These are phyloP conservation scores for Monosporascus sp. DNA, from an alignment of 2,329 filamentous ascomycete species.

Conservation along the genomic window DNA sequence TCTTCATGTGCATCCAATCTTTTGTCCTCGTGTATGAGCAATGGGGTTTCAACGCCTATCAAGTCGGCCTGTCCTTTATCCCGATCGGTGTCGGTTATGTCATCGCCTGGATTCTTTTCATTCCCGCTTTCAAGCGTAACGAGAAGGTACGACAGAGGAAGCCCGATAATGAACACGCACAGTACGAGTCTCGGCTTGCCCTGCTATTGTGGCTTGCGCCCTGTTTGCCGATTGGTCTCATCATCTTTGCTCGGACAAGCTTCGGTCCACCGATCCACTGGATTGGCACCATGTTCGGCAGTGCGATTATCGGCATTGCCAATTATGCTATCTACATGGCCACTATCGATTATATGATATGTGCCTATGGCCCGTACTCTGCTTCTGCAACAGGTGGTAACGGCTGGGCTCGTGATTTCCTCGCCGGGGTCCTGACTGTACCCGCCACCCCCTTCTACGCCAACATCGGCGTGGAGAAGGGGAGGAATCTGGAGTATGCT, in stretches of 20 bases:
- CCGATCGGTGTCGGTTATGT: conserved; percentile 50
- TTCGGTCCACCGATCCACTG: conserved; percentile 49
- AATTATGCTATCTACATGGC: conserved; percentile 63
- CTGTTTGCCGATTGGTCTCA: conserved; percentile 56
- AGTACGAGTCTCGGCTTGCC: conserved; percentile 56
- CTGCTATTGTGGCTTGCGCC: conserved; percentile 56
- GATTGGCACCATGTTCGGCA: conserved; percentile 60
- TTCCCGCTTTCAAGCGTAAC: conserved; percentile 44
- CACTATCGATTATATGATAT: conserved; percentile 65
- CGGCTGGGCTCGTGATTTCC: conserved; percentile 60
- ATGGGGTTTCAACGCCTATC: conserved; percentile 49
- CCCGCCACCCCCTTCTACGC: conserved; percentile 54
- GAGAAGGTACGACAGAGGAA: conserved; percentile 39
- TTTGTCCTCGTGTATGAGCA: conserved; percentile 57
- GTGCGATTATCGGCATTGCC: conserved; percentile 56
- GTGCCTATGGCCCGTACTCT: conserved; percentile 61
- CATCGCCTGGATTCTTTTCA: conserved; percentile 52
- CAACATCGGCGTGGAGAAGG: conserved; percentile 37
- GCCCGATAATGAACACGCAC: conserved; percentile 49
- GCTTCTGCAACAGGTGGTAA: conserved; percentile 65
- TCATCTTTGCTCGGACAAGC: conserved; percentile 60
- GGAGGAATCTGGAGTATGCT: conserved; percentile 49
- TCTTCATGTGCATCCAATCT: conserved; percentile 63
- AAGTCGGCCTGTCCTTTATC: conserved; percentile 37
- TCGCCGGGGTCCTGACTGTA: conserved; percentile 61